A percentile compares a stretch with the other conserved stretches of the same genome.
Evolutionary conservation across 176 grass and related monocot species (phyloP).

Genomic region (Oropetium thomaeum): DNA sequence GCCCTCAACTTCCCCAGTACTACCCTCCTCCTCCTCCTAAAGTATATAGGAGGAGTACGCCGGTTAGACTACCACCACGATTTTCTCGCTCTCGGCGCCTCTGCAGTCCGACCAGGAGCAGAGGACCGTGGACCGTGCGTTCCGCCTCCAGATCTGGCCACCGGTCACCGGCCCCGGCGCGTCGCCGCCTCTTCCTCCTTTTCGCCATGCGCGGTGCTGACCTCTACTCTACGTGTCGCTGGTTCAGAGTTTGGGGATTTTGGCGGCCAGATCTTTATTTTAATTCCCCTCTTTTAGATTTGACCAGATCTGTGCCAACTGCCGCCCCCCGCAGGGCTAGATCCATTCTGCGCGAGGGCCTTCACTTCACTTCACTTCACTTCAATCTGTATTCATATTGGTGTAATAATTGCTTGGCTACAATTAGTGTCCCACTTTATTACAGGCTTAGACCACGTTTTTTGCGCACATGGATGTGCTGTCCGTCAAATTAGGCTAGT

Average conservation of each 20-base stretch:
- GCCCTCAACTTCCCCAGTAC: no score
- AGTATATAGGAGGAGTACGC: no score
- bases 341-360: conserved; percentile 9
- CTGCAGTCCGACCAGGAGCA: no score
- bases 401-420: background rate
- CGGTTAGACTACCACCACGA: background rate
- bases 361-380: no score
- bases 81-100: background rate
- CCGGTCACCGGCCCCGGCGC: background rate
- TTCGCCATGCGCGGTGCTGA: no score
- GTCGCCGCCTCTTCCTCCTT: background rate
- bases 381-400: background rate
- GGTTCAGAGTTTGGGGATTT: background rate
- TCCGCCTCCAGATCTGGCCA: conserved; percentile 12
- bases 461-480: background rate
- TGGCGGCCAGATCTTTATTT: background rate
- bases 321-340: background rate
- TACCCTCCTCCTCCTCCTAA: no score
- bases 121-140: no score
- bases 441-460: background rate
- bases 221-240: background rate
- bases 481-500: background rate
- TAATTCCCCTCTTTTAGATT: background rate
- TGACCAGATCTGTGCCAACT: background rate
- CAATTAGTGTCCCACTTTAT: background rate